Evolutionary conservation across 176 grass and related monocot genomes (phyloP), one percentile per base, ranked within the genome.

Genomic region (Puya raimondii): DNA sequence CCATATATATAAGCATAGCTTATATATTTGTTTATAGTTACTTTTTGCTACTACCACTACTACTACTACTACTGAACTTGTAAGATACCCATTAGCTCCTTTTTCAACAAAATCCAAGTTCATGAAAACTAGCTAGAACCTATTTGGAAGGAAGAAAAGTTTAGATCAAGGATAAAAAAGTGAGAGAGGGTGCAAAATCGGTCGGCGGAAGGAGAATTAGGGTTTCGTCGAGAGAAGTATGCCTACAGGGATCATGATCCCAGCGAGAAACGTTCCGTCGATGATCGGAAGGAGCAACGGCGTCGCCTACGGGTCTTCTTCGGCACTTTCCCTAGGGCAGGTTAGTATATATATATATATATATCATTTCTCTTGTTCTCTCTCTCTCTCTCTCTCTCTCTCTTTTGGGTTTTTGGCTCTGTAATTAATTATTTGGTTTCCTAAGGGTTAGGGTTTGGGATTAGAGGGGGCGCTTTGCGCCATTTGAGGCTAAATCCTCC

Each of bases 191-290:
- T 26, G 15, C n/a, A 64, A 58, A 50, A 25, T 20, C 21, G 47
- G n/a, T 64, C 42, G 11, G 49, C 48, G 51, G 27, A 9, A 49
- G 9, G 67, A 33, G 23, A 68, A 65, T 75, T 65, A 66, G 66
- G 71, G 14, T 80, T 80, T 74, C 72, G 49, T 69, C 48, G 64
- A 23, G 51, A 48, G 48, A 73, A 67, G 67, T 74, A 85, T 92
- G 86, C 84, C 89, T 25, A 80, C 77, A 27, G 89, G 94, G 51
- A 78, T 99, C 67, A 99, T 93, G 94, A 82, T 88, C 51, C 87
- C 94, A 9, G 73, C 84, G 23, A 82, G 89, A 71, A 87, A 88
- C 50, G 75, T 87, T 81, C 70, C 81, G 10, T 71, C 86, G 13
- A 87, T 87, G 79, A 84, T 92, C 71, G 78, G 86, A 70, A 70